Percentiles rank a stretch among this genome's conserved stretches.
Conservation (phyloP, 371 early-diverging fungal genomes). For the Choanephora cucurbitarum region DNA sequence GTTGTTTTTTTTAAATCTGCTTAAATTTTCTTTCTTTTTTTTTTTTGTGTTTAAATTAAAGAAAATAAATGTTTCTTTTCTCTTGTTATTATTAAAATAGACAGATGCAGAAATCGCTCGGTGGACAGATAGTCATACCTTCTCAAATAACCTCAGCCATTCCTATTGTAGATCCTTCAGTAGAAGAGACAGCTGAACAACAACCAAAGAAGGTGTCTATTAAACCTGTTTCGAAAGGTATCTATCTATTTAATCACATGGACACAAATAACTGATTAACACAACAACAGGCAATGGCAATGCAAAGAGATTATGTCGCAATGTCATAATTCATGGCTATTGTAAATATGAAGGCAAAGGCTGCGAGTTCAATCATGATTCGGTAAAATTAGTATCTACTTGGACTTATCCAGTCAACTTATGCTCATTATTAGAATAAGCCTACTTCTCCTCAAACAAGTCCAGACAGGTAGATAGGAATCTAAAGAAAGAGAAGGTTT, state of each 20-base stretch:
- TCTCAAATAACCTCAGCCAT: conserved; percentile 55
- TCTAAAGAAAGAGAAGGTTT: too few species aligned
- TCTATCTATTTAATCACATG: not conserved
- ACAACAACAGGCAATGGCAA: conserved; percentile 26
- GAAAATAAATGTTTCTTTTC: not conserved
- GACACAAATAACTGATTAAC: not conserved
- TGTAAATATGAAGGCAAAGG: conserved; percentile 85
- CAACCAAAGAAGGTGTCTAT: conserved; percentile 18
- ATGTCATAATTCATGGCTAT: conserved; percentile 84
- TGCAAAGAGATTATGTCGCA: conserved; percentile 70
- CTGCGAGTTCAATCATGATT: conserved; percentile 85
- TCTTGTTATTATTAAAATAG: conserved; percentile 5
- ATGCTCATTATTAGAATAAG: conserved; percentile 24
- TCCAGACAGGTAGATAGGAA: conserved; percentile 55
- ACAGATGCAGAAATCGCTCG: conserved; percentile 35
- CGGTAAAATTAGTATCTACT: conserved; percentile 35
- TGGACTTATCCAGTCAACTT: conserved; percentile 2
- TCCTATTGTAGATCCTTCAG: conserved; percentile 57
- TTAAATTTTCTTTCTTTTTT: too few species aligned
- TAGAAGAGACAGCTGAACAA: conserved; percentile 26
- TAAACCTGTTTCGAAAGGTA: conserved; percentile 49
- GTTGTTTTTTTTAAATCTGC: too few species aligned
- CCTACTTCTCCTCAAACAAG: conserved; percentile 43
- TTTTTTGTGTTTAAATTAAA: too few species aligned
- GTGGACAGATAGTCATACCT: conserved; percentile 48